Evolutionary conservation across 1,284 basidiomycete species (phyloP).

Genomic region (Boletellus deceptivus): DNA sequence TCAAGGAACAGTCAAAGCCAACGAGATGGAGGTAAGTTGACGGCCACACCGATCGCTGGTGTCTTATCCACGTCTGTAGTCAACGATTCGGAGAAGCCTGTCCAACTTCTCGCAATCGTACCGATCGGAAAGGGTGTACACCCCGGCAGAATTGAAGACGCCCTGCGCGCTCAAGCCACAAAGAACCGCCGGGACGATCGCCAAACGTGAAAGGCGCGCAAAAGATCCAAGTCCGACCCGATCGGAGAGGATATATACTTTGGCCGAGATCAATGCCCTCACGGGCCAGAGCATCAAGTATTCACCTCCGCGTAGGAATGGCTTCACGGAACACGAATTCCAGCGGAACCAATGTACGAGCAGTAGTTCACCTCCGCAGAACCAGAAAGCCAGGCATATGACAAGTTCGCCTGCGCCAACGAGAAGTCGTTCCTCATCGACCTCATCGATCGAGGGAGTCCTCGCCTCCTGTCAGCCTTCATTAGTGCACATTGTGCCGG

Average conservation of each 20-base stretch:
- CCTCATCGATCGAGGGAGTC: constrained; percentile 47
- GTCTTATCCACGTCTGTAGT: constrained; percentile 9
- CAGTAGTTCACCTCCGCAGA: constrained; percentile 23
- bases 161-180: constrained; percentile 16
- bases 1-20: constrained; percentile 16
- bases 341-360: constrained; percentile 14
- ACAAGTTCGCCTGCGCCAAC: constrained; percentile 10
- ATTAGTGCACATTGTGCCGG: constrained; percentile 54
- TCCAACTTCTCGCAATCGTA: constrained; percentile 24
- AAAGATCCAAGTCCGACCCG: constrained; percentile 27
- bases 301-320: constrained; percentile 22
- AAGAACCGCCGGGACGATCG: constrained; percentile 10
- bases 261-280: constrained; percentile 33
- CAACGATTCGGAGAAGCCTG: constrained; percentile 17
- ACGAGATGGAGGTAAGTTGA: constrained; percentile 23
- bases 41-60: neutral
- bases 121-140: constrained; percentile 25
- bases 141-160: constrained; percentile 21
- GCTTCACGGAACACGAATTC: constrained; percentile 9
- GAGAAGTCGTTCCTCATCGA: constrained; percentile 30
- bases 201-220: constrained; percentile 22
- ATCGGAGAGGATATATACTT: constrained; percentile 35
- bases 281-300: constrained; percentile 26
- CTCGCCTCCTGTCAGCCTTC: constrained; percentile 58
- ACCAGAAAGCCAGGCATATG: constrained; percentile 14